Base-by-base conservation (phyloP, 192 early-diverging fungal genomes). In the Rhizophagus clarus region DNA sequence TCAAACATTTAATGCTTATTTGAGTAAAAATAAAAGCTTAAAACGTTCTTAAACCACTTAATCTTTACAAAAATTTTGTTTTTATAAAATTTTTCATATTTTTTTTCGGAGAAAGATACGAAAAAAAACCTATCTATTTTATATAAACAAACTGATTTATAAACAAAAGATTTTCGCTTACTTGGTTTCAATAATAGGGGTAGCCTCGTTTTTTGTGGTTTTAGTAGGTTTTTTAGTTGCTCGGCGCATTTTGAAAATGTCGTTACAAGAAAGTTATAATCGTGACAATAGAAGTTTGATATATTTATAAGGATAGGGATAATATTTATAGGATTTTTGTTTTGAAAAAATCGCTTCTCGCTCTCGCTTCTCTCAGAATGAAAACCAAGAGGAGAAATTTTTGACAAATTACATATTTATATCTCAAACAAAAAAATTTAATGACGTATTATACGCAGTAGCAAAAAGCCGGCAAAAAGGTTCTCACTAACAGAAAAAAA, bases 201-300 rank as follows among this genome's bases (percentile, higher is more conserved):
- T 68, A 68, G 10, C 66, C 1, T 32, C 66, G n/a, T 1, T 32
- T n/a, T 31, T 31, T 28, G 26, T 31, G 26, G 64, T 28, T 67
- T 32, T 26, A 34, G n/a, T 68, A 3, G 29, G 29, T 28, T 32
- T 32, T 68, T 32, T 31, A 68, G 28, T 68, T 29, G 66, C 34
- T 17, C 28, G 28, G 34, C 66, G 28, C 34, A 32, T 34, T 32
- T 68, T 34, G 28, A 31, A 66, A 68, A n/a, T 29, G 29, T 34
- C 66, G 66, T 32, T 32, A 68, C 34, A 32, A 68, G 29, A 26
- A 34, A 20, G 29, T 32, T 29, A 68, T 34, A 20, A 68, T 68
- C 66, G 66, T 34, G n/a, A 68, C 24, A 68, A 34, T 2, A 68
- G 28, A 24, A 68, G 28, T 68, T n/a, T 68, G 29, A 68, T 68